Percentiles rank a stretch among this genome's conserved stretches.
Conservation (phyloP, 2,329 filamentous ascomycete species). For the Colletotrichum plurivorum region DNA sequence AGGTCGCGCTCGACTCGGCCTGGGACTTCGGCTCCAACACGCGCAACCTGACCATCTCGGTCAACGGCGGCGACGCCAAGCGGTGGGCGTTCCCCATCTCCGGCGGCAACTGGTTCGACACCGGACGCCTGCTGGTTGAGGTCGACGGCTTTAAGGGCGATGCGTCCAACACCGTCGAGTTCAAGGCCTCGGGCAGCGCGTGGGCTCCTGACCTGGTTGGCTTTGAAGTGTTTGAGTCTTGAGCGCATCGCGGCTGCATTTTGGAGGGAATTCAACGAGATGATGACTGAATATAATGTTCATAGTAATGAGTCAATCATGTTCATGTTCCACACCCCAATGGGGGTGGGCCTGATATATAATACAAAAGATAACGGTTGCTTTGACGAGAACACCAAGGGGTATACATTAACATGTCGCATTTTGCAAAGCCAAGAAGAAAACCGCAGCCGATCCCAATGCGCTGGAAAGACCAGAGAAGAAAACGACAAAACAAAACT, state of each 20-base stretch:
- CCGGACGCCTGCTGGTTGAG: conserved; percentile 59
- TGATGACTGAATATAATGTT: neutral
- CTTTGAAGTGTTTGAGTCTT: conserved; percentile 47
- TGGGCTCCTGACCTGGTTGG: conserved; percentile 61
- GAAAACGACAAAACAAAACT: neutral
- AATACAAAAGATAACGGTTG: conserved; percentile 4
- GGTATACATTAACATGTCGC: conserved; percentile 22
- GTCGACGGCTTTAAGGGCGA: conserved; percentile 61
- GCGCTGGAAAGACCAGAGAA: neutral
- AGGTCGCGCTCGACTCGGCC: conserved; percentile 53
- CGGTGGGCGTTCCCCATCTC: conserved; percentile 65
- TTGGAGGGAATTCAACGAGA: neutral
- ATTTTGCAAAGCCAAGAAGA: no score
- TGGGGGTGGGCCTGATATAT: neutral
- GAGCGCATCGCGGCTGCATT: neutral
- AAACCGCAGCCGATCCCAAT: no score
- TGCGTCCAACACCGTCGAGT: conserved; percentile 52
- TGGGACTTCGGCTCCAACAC: conserved; percentile 60
- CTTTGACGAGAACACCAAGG: conserved; percentile 8
- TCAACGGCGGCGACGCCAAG: conserved; percentile 59
- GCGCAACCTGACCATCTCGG: conserved; percentile 62
- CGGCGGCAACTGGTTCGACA: conserved; percentile 66
- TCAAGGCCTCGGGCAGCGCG: conserved; percentile 40
- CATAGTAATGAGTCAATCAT: neutral
- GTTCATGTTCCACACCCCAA: neutral